Conservation (phyloP, 1,284 basidiomycete genomes). For the Ceratobasidium sp. region DNA sequence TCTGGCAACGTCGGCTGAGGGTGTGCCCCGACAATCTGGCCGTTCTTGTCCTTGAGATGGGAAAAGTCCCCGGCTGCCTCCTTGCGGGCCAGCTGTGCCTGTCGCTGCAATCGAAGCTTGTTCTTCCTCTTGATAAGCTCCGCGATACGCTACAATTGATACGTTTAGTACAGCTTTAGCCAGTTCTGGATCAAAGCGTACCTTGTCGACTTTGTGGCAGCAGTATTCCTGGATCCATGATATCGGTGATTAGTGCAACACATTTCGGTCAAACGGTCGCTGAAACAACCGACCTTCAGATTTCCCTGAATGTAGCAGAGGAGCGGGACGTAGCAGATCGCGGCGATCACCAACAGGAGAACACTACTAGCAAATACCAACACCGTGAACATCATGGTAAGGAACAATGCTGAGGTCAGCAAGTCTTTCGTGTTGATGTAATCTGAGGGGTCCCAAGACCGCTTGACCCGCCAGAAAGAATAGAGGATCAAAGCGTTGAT, state of each 20-base stretch:
- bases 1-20: conserved; percentile 97
- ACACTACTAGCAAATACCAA: conserved; percentile 85
- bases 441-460: conserved; percentile 68
- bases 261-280: conserved; percentile 30
- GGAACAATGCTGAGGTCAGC: conserved; percentile 82
- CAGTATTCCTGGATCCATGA: conserved; percentile 79
- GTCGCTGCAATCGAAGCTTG: conserved; percentile 82
- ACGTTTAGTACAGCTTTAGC: conserved; percentile 7
- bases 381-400: conserved; percentile 90
- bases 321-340: conserved; percentile 88
- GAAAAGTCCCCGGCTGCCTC: conserved; percentile 89
- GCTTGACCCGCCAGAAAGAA: conserved; percentile 82
- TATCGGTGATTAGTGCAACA: conserved; percentile 18
- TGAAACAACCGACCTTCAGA: conserved; percentile 68
- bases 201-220: conserved; percentile 98
- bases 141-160: conserved; percentile 72
- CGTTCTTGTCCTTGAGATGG: conserved; percentile 92
- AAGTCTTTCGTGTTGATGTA: conserved; percentile 69
- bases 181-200: conserved; percentile 50
- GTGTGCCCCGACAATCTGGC: conserved; percentile 80
- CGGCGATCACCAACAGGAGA: conserved; percentile 81
- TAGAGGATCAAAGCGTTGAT: conserved; percentile 96
- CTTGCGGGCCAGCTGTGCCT: conserved; percentile 84
- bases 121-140: conserved; percentile 92
- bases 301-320: conserved; percentile 96